Evolutionary conservation across 345 rosid genomes (phyloP).

Genomic region (Hypericum androsaemum): DNA sequence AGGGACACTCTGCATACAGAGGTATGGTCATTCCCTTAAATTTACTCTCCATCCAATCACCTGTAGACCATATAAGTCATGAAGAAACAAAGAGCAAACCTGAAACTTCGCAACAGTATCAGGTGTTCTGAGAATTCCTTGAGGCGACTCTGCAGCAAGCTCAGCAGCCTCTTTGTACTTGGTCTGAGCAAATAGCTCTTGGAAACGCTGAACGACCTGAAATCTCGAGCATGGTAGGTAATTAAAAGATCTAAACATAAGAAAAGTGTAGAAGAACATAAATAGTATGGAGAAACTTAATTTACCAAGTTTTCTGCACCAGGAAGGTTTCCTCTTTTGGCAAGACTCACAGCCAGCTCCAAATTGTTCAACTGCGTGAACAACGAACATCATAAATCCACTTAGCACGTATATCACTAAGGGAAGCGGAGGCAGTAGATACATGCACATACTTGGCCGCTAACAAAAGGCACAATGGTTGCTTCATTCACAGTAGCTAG

Average conservation of each 20-base stretch:
- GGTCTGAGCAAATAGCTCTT: conserved; percentile 95
- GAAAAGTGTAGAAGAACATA: background rate
- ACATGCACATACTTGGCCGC: conserved; percentile 69
- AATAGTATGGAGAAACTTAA: background rate
- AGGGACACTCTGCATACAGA: conserved; percentile 80
- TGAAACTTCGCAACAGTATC: conserved; percentile 98
- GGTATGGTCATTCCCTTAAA: background rate
- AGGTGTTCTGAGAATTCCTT: conserved; percentile 90
- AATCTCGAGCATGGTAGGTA: conserved; percentile 4
- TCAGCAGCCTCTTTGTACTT: conserved; percentile 99
- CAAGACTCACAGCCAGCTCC: conserved; percentile 98
- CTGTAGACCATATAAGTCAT: background rate
- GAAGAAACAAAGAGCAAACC: conserved; percentile 34
- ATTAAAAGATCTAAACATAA: background rate
- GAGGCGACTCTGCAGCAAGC: conserved; percentile 99
- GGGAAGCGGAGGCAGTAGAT: no score
- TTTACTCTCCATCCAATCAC: conserved; percentile 1
- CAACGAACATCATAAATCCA: background rate
- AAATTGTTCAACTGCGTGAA: conserved; percentile 73
- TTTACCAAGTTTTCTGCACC: conserved; percentile 97
- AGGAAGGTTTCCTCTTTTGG: conserved; percentile 99
- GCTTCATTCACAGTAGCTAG: conserved; percentile 93
- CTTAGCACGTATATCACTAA: no score
- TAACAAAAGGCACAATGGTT: conserved; percentile 86
- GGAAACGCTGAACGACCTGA: conserved; percentile 98